A percentile compares a stretch with the other conserved stretches of the same genome.
Evolutionary conservation across 306 rosid species (phyloP).

Genomic region (Cyamopsis tetragonoloba): DNA sequence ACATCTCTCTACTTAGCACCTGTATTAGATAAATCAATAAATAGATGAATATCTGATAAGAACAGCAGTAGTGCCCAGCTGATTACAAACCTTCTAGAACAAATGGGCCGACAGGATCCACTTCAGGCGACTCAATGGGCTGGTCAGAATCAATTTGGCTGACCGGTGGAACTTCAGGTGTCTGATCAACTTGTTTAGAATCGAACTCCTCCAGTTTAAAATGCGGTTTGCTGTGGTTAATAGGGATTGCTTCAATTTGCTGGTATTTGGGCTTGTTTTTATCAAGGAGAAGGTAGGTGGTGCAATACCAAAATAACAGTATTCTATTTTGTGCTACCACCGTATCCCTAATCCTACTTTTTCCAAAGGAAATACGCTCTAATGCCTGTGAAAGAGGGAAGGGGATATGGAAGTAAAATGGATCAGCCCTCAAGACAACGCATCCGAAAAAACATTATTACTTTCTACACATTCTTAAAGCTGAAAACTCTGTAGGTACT

Average conservation of each 20-base stretch:
- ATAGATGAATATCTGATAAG: conserved; percentile 55
- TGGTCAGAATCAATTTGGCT: conserved; percentile 37
- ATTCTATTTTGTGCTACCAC: conserved; percentile 80
- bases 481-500: not conserved
- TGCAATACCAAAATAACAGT: conserved; percentile 76
- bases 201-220: conserved; percentile 37
- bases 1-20: conserved; percentile 74
- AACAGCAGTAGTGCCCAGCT: conserved; percentile 60
- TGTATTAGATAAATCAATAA: conserved; percentile 69
- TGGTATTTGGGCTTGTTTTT: conserved; percentile 85
- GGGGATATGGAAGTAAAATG: not conserved
- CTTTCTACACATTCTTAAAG: not conserved
- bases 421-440: conserved; percentile 23
- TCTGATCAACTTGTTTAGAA: conserved; percentile 36
- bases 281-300: conserved; percentile 79
- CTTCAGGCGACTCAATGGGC: conserved; percentile 43
- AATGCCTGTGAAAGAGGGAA: conserved; percentile 57
- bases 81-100: conserved; percentile 85
- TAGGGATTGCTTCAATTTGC: conserved; percentile 52
- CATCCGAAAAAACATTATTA: not conserved
- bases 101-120: conserved; percentile 65
- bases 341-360: conserved; percentile 60
- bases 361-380: conserved; percentile 72
- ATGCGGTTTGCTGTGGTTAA: conserved; percentile 31
- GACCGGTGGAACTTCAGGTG: conserved; percentile 38